These are phyloP conservation scores for Euclidium syriacum DNA, from an alignment of 345 rosid genomes.

Conservation along the genomic window DNA sequence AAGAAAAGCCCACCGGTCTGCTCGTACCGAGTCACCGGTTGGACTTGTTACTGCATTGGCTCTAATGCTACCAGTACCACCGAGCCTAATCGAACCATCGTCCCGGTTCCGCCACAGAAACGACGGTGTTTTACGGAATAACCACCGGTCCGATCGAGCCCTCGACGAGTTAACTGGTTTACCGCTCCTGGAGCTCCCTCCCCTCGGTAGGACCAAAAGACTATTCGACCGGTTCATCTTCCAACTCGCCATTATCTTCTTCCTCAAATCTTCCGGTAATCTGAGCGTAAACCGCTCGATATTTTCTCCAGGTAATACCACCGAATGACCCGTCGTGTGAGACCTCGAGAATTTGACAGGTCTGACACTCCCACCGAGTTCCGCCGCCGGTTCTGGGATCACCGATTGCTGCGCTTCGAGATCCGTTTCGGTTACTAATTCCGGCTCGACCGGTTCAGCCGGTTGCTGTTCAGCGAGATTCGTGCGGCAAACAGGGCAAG, in stretches of 20 bases:
- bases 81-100: slow-evolving; percentile 28
- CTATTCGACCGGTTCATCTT: slow-evolving; percentile 63
- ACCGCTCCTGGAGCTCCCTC: slow-evolving; percentile 47
- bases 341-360: slow-evolving; percentile 50
- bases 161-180: slow-evolving; percentile 11
- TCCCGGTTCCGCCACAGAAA: slow-evolving; percentile 28
- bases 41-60: slow-evolving; percentile 6
- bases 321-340: slow-evolving; percentile 89
- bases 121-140: slow-evolving; percentile 28
- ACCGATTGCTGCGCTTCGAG: slow-evolving; percentile 11
- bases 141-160: slow-evolving; percentile 29
- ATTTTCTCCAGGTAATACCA: slow-evolving; percentile 78
- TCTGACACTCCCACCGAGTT: slow-evolving; percentile 32
- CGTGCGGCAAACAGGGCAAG: slow-evolving; percentile 81
- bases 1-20: slow-evolving; percentile 56
- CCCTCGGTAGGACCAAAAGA: slow-evolving; percentile 46
- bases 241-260: slow-evolving; percentile 56
- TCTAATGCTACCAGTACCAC: slow-evolving; percentile 12
- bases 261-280: slow-evolving; percentile 68
- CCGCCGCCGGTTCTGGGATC: slow-evolving; percentile 32
- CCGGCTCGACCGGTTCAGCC: slow-evolving; percentile 7
- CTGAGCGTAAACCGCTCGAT: slow-evolving; percentile 76
- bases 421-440: background rate
- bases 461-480: slow-evolving; percentile 34
- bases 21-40: slow-evolving; percentile 24